phyloP scores from a whole-genome alignment of 192 early-diverging fungal genomes.

The Coemansia sp. region DNA sequence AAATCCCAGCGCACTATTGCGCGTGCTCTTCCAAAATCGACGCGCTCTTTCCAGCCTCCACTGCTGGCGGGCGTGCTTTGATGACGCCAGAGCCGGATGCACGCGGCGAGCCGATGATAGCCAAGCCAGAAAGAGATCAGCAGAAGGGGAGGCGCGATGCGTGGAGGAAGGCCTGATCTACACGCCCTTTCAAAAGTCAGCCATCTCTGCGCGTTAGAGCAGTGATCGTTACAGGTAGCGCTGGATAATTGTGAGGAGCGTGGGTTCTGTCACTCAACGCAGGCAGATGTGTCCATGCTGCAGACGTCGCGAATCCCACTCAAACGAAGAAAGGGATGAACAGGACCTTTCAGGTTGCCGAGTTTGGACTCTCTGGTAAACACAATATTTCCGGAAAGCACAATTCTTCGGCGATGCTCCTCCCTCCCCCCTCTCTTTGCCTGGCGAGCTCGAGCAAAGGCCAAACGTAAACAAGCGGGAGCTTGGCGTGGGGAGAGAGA shows the following conservation, averaged over 20 bases:
- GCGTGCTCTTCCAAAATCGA: background rate
- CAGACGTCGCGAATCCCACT: background rate
- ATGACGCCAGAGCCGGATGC: background rate
- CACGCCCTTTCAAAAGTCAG: constrained; percentile 6
- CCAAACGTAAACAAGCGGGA: background rate
- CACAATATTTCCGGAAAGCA: background rate
- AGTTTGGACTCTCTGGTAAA: background rate
- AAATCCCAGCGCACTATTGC: constrained; percentile 1
- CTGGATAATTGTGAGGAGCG: too few relatives aligned
- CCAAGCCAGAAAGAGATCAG: background rate
- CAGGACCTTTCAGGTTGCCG: background rate
- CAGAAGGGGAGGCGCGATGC: background rate
- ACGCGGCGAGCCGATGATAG: background rate
- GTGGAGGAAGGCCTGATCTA: background rate
- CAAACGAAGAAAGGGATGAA: background rate
- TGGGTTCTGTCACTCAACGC: background rate
- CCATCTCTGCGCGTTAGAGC: background rate
- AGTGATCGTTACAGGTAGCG: background rate
- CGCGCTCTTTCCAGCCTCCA: too few relatives aligned
- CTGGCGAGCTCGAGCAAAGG: background rate
- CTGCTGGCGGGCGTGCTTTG: too few relatives aligned
- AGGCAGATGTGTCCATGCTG: background rate
- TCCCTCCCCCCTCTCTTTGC: too few relatives aligned
- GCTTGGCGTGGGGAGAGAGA: background rate
- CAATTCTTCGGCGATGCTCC: background rate